Percentiles rank a stretch among this genome's conserved stretches.
These are phyloP conservation scores for Tylopilus plumbeoviolaceoides DNA, from an alignment of 768 basidiomycete species.

Conservation along the genomic window DNA sequence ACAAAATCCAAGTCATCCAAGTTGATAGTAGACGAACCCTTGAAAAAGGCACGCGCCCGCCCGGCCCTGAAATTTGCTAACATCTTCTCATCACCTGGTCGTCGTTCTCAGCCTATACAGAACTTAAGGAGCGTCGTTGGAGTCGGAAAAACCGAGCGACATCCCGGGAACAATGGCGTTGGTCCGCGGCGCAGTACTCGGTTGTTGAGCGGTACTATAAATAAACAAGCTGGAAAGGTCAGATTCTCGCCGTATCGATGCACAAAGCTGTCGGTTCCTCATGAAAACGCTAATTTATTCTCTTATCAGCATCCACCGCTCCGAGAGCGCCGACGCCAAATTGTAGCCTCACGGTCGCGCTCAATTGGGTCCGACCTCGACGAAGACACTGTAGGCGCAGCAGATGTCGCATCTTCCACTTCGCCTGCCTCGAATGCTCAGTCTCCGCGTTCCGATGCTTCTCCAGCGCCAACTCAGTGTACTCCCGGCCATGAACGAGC, in stretches of 20 bases:
- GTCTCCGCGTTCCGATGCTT: conserved; percentile 62
- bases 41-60: conserved; percentile 90
- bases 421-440: conserved; percentile 56
- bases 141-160: conserved; percentile 49
- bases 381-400: conserved; percentile 48
- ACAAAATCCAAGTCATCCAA: conserved; percentile 59
- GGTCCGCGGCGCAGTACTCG: conserved; percentile 72
- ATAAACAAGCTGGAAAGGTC: conserved; percentile 60
- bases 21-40: conserved; percentile 60
- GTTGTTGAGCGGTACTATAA: conserved; percentile 53
- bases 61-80: conserved; percentile 84
- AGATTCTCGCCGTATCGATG: conserved; percentile 7
- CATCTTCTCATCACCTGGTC: conserved; percentile 82
- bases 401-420: conserved; percentile 54
- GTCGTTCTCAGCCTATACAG: conserved; percentile 70
- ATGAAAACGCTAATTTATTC: conserved; percentile 11
- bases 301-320: conserved; percentile 31
- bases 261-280: background rate
- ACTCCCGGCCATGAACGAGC: conserved; percentile 65
- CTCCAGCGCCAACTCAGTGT: conserved; percentile 59
- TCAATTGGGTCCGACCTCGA: conserved; percentile 72
- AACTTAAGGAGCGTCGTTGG: conserved; percentile 55
- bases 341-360: conserved; percentile 50
- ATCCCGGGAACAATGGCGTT: conserved; percentile 38
- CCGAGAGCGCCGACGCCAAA: conserved; percentile 59